Base-by-base conservation (phyloP, 331 rosid genomes). In the Arachis monticola region DNA sequence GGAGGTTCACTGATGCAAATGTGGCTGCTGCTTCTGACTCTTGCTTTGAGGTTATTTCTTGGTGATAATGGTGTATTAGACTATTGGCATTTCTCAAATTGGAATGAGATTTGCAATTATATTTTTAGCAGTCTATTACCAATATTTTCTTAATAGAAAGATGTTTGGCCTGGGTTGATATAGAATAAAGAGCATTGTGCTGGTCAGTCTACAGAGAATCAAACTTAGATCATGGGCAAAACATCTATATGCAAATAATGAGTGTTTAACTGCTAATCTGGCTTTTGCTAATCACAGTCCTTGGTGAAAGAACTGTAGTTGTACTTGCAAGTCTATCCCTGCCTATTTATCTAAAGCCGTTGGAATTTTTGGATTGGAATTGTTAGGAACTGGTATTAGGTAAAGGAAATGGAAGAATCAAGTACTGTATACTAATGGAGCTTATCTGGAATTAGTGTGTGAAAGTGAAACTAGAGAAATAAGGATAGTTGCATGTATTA, bases 301-400 rank as follows among this genome's bases (percentile, higher is more conserved):
- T 31, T 8, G 32, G 35, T 17, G 41, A 50, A 32, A 50, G 45
- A 67, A 11, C 59, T 67, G 30, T 67, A 17, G 47, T 51, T 35
- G 72, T 48, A 8, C 46, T 48, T 53, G 7, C 10, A 12, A 57
- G 62, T 35, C 38, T 57, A 17, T 57, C 62, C 8, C 8, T 57
- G 2, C 62, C 10, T 57, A 57, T 57, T 17, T 57, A 57, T 57
- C 35, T 89, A 56, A 56, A 14, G 7, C 60, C 35, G 22, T 7
- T 14, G 60, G 22, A 56, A 17, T 56, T 30, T 11, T 58, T 58
- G 62, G 62, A 22, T 58, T 58, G 42, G 40, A 59, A 59, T 59
- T 59, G 45, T 41, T 41, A 41, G 45, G 45, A 41, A 41, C 45
- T 41, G 45, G 45, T 41, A 41, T 41, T 41, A 41, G 45, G 6